These are phyloP conservation scores for Fraxinus angustifolia DNA, from an alignment of 305 asterid species.

Conservation along the genomic window DNA sequence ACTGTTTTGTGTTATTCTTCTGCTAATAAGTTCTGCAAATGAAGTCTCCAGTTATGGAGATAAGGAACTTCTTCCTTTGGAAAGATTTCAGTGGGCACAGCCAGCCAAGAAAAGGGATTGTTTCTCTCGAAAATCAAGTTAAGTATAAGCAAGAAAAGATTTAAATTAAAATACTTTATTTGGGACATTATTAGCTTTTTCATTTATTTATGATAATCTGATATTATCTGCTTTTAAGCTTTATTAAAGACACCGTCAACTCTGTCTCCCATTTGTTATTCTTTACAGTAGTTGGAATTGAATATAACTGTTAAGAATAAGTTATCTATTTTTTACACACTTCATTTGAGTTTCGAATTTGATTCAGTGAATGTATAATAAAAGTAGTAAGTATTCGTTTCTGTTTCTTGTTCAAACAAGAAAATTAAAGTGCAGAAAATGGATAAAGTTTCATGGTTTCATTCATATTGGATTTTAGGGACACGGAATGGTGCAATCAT, in stretches of 20 bases:
- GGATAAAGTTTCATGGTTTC: neutral
- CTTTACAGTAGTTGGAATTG: constrained; percentile 21
- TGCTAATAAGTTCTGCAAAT: constrained; percentile 15
- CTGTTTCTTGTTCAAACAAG: neutral
- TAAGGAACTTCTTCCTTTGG: constrained; percentile 46
- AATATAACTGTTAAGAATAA: constrained; percentile 18
- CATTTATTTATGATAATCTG: constrained; percentile 5
- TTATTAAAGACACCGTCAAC: constrained; percentile 2
- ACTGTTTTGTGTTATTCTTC: constrained; percentile 22
- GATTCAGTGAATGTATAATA: neutral
- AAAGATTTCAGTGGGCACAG: constrained; percentile 27
- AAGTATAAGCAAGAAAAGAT: constrained; percentile 29
- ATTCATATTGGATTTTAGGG: constrained; percentile 35
- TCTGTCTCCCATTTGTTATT: neutral
- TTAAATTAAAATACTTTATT: neutral
- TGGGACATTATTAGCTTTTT: constrained; percentile 5
- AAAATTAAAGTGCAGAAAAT: neutral
- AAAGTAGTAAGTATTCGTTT: neutral
- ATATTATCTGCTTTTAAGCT: constrained; percentile 12
- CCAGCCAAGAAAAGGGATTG: constrained; percentile 20
- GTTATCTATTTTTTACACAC: neutral
- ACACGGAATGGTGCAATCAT: constrained; percentile 55
- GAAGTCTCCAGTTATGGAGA: constrained; percentile 31
- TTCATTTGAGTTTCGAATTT: neutral
- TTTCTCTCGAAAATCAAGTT: constrained; percentile 57